Base-by-base conservation (phyloP, 176 grass and related monocot species). In the Lolium multiflorum region DNA sequence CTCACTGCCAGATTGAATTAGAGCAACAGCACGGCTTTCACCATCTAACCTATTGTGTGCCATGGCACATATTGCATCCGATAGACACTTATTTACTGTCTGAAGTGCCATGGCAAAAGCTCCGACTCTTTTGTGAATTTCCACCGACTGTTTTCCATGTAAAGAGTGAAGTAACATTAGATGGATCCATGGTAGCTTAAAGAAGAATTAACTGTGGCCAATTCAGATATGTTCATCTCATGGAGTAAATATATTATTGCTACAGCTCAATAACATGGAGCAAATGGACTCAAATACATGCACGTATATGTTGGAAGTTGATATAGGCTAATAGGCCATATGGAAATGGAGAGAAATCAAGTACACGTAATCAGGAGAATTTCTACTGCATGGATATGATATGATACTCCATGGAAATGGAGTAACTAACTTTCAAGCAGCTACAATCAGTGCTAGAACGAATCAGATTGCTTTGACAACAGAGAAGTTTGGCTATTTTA, bases 11-110 rank as follows among this genome's bases (percentile, higher is more conserved):
- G 97, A 94, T 83, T 95, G 82, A 88, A 99, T 89, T 70, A 96
- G 85, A 85, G 89, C 71, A 84, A 87, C 54, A 91, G 97, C 94
- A 73, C 71, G 92, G 65, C 90, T 96, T 78, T 96, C 94, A 4
- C 92, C 91, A 84, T 99, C 94, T 71, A 93, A 65, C 87, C 74
- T 94, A 80, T 83, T 93, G 18, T 78, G 88, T 73, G 89, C 78
- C 84, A 96, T 88, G 80, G 94, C 90, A 89, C 97, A 99, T 43
- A 99, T 91, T 64, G 82, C 94, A 91, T 99, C 94, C 4, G 94
- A 99, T 35, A 99, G 85, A 81, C 94, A 99, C 71, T 94, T 99
- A 73, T 99, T 99, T 84, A 99, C 94, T 51, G 85, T 99, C 89
- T 99, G 94, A 65, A 99, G 89, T 83, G 97, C 97, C 89, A 94